Evolutionary conservation across 2,329 filamentous ascomycete genomes (phyloP).

Genomic region (Juglanconis oblonga): DNA sequence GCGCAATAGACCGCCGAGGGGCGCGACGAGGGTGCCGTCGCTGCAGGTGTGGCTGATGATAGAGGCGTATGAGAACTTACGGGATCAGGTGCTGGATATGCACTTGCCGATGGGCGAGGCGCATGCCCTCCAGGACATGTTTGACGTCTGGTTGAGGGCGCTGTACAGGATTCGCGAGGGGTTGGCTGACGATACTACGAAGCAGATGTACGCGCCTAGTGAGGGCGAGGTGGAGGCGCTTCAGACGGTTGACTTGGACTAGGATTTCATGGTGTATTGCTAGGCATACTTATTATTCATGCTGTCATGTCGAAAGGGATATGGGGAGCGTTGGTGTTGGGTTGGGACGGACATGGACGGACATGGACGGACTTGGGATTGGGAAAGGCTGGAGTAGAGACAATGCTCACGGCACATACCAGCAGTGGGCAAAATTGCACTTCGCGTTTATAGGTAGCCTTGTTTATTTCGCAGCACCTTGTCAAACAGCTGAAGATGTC

Average conservation of each 20-base stretch:
- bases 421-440: too few relatives aligned
- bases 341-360: too few relatives aligned
- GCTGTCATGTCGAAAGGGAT: background rate
- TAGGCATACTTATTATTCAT: too few relatives aligned
- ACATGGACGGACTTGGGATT: too few relatives aligned
- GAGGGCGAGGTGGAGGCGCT: slow-evolving; percentile 33
- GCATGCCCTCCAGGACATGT: slow-evolving; percentile 37
- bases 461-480: too few relatives aligned
- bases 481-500: too few relatives aligned
- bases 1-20: slow-evolving; percentile 22
- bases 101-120: slow-evolving; percentile 27
- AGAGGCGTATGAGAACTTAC: slow-evolving; percentile 53
- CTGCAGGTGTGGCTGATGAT: slow-evolving; percentile 57
- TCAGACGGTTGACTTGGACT: slow-evolving; percentile 21
- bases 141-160: slow-evolving; percentile 50
- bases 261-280: background rate
- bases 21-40: slow-evolving; percentile 36
- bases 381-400: background rate
- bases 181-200: slow-evolving; percentile 26
- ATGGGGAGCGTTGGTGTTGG: background rate
- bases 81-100: slow-evolving; percentile 41
- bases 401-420: too few relatives aligned
- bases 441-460: too few relatives aligned
- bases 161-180: slow-evolving; percentile 45
- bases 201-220: slow-evolving; percentile 23